phyloP scores from a whole-genome alignment of 176 grass and related monocot species.

The Chrysopogon serrulatus region DNA sequence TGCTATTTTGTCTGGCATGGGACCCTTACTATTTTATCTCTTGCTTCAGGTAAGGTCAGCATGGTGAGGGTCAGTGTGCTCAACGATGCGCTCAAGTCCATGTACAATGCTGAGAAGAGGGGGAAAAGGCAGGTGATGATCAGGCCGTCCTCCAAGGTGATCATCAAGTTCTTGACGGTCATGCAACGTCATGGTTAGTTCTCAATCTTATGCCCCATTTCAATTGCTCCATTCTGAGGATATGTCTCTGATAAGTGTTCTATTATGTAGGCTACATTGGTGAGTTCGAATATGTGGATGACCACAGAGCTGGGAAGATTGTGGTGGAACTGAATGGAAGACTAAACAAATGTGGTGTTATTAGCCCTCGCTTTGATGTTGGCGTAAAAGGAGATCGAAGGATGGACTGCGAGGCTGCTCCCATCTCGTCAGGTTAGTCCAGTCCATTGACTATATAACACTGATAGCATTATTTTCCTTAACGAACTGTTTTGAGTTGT shows the following conservation, averaged over 20 bases:
- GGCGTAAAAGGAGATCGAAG: conserved; percentile 19
- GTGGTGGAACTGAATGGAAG: conserved; percentile 15
- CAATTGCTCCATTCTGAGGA: not conserved
- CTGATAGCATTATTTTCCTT: not conserved
- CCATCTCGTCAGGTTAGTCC: conserved; percentile 57
- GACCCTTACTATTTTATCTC: not conserved
- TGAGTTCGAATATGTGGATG: conserved; percentile 10
- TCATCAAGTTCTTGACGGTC: conserved; percentile 18
- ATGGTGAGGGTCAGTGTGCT: conserved; percentile 26
- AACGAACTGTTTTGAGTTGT: not conserved
- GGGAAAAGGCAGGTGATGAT: conserved; percentile 25
- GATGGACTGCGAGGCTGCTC: conserved; percentile 41
- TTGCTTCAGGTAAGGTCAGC: not conserved
- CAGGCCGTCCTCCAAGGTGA: conserved; percentile 13
- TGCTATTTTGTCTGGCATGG: not conserved
- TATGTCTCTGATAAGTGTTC: not conserved
- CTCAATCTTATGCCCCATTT: not conserved
- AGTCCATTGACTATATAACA: not conserved
- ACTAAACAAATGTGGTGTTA: conserved; percentile 19
- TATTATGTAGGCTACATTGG: conserved; percentile 11
- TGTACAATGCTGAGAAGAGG: conserved; percentile 27
- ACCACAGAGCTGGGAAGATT: conserved; percentile 4
- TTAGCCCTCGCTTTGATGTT: conserved; percentile 1
- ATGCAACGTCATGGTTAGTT: conserved; percentile 13
- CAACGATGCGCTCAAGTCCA: conserved; percentile 13